A percentile compares a stretch with the other conserved stretches of the same genome.
phyloP scores from a whole-genome alignment of 805 yeast genomes.

The Candida gorgasii region DNA sequence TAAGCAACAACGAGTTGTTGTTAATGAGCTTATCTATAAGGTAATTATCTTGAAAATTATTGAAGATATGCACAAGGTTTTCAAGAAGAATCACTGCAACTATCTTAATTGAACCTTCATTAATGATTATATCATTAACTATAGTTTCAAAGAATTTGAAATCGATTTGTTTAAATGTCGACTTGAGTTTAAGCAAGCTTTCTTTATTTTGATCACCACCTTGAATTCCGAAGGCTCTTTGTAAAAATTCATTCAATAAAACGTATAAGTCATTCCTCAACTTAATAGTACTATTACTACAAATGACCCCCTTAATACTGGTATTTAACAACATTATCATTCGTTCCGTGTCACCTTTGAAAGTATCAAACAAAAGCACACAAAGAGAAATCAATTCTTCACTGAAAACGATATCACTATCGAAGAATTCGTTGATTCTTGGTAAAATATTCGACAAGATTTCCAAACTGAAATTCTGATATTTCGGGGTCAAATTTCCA shows the following conservation, averaged over 20 bases:
- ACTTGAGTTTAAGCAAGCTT: conserved; percentile 49
- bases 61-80: conserved; percentile 57
- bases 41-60: conserved; percentile 51
- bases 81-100: conserved; percentile 78
- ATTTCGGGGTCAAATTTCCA: conserved; percentile 41
- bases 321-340: conserved; percentile 71
- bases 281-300: conserved; percentile 64
- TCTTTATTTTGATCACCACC: conserved; percentile 25
- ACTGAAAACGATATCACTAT: conserved; percentile 55
- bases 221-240: too few relatives aligned
- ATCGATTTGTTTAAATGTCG: conserved; percentile 62
- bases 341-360: conserved; percentile 41
- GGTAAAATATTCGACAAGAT: conserved; percentile 77
- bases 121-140: conserved; percentile 76
- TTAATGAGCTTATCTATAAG: conserved; percentile 62
- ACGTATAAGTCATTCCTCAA: conserved; percentile 81
- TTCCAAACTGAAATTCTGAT: conserved; percentile 62
- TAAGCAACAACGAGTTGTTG: conserved; percentile 62
- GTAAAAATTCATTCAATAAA: conserved; percentile 64
- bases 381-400: conserved; percentile 76
- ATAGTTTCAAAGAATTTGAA: conserved; percentile 58
- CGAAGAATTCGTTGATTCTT: conserved; percentile 72
- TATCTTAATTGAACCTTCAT: conserved; percentile 74
- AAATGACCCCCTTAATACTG: conserved; percentile 69
- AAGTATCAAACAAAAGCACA: conserved; percentile 59